Evolutionary conservation across 805 yeast species (phyloP).

Genomic region (Saccharomycopsis oosterbeekiorum): DNA sequence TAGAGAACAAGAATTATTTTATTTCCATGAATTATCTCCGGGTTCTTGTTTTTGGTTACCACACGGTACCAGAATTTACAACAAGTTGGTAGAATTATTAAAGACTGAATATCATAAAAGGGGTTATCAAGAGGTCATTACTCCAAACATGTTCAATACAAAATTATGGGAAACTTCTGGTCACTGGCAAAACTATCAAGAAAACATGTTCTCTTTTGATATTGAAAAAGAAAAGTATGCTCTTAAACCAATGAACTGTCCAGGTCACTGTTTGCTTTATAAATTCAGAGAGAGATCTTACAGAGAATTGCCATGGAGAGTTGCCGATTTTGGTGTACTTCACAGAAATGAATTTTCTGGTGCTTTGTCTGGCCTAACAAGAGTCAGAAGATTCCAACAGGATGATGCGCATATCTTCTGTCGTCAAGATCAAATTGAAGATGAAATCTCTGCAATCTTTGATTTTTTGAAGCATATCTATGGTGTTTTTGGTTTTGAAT

Average conservation of each 20-base stretch:
- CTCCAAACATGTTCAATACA: slow-evolving; percentile 97
- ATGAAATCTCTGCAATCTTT: slow-evolving; percentile 73
- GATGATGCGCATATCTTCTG: slow-evolving; percentile 99
- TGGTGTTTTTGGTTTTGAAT: slow-evolving; percentile 88
- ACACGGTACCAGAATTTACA: slow-evolving; percentile 96
- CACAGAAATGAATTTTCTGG: slow-evolving; percentile 97
- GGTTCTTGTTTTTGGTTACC: slow-evolving; percentile 99
- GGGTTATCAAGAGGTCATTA: slow-evolving; percentile 96
- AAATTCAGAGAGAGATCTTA: slow-evolving; percentile 90
- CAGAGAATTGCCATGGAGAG: slow-evolving; percentile 97
- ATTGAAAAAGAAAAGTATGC: slow-evolving; percentile 95
- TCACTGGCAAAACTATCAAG: slow-evolving; percentile 97
- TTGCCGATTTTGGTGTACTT: slow-evolving; percentile 94
- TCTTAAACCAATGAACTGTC: slow-evolving; percentile 90
- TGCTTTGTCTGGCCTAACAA: slow-evolving; percentile 87
- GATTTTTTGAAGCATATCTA: slow-evolving; percentile 79
- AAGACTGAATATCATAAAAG: slow-evolving; percentile 81
- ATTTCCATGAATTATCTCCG: slow-evolving; percentile 94
- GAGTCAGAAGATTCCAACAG: slow-evolving; percentile 98
- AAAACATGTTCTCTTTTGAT: slow-evolving; percentile 93
- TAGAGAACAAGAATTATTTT: slow-evolving; percentile 89
- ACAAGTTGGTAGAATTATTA: slow-evolving; percentile 69
- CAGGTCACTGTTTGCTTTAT: slow-evolving; percentile 89
- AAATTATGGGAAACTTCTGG: slow-evolving; percentile 98
- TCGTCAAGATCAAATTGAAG: slow-evolving; percentile 79